Conservation (phyloP, 2,329 filamentous ascomycete genomes). For the Apiospora koreana region DNA sequence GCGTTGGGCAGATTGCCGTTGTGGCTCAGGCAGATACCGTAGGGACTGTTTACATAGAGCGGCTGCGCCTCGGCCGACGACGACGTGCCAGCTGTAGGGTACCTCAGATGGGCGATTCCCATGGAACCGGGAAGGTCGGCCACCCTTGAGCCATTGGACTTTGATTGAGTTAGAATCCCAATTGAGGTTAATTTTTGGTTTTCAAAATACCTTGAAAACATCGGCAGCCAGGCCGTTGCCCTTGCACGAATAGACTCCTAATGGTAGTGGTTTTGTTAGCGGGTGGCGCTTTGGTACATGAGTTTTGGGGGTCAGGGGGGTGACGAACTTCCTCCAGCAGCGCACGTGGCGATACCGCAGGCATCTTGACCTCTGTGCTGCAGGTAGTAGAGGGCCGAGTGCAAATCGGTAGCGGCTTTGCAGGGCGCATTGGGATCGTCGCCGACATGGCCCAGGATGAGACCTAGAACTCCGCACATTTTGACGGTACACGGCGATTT, state of each 20-base stretch:
- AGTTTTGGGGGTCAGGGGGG: conserved; percentile 36
- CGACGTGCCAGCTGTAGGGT: conserved; percentile 62
- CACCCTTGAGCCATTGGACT: conserved; percentile 3
- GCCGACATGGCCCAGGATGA: conserved; percentile 51
- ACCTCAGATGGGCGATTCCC: conserved; percentile 12
- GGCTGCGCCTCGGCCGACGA: conserved; percentile 79
- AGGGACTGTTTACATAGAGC: conserved; percentile 77
- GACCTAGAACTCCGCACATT: conserved; percentile 56
- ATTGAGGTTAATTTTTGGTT: conserved; percentile 58
- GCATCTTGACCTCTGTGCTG: conserved; percentile 42
- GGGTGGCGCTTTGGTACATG: not conserved
- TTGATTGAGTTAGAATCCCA: conserved; percentile 37
- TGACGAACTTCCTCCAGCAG: conserved; percentile 67
- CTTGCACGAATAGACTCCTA: conserved; percentile 59
- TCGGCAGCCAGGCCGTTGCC: conserved; percentile 76
- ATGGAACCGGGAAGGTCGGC: not conserved
- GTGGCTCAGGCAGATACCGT: conserved; percentile 68
- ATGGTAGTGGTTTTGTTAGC: not conserved
- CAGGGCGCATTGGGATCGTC: conserved; percentile 16
- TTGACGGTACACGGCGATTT: not conserved
- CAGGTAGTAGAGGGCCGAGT: conserved; percentile 59
- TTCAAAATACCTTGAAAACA: conserved; percentile 57
- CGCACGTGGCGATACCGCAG: conserved; percentile 71
- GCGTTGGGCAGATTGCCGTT: conserved; percentile 80
- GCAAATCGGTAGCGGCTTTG: conserved; percentile 52